These are phyloP conservation scores for Scutellaria minor DNA, from an alignment of 257 asterid genomes.

Conservation along the genomic window DNA sequence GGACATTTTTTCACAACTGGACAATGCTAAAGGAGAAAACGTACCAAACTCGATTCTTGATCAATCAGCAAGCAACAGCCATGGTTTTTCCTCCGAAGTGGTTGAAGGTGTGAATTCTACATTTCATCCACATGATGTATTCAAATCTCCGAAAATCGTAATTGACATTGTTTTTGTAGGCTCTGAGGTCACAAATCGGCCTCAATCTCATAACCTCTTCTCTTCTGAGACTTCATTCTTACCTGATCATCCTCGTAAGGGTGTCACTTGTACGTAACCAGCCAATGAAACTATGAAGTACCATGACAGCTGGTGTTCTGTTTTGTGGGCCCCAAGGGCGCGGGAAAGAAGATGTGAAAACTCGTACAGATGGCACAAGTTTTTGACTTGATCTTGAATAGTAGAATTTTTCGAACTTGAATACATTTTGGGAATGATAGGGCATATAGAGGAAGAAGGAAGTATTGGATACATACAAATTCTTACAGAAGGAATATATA, in stretches of 20 bases:
- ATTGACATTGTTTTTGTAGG: slow-evolving; percentile 42
- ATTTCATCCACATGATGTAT: neutral
- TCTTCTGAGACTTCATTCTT: slow-evolving; percentile 49
- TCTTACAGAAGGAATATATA: slow-evolving; percentile 32
- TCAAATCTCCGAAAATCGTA: neutral
- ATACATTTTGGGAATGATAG: slow-evolving; percentile 1
- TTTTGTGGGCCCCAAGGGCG: slow-evolving; percentile 1
- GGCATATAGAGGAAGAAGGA: slow-evolving; percentile 10
- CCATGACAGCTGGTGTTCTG: neutral
- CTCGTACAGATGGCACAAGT: neutral
- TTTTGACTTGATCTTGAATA: slow-evolving; percentile 1
- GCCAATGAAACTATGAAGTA: slow-evolving; percentile 6
- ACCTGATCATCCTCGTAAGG: slow-evolving; percentile 52
- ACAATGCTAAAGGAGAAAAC: slow-evolving; percentile 30
- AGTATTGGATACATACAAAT: slow-evolving; percentile 6
- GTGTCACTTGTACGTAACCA: slow-evolving; percentile 58
- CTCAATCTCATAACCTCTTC: slow-evolving; percentile 42
- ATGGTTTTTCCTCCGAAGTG: slow-evolving; percentile 46
- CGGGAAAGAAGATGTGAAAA: slow-evolving; percentile 6
- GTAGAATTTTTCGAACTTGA: neutral
- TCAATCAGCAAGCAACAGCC: slow-evolving; percentile 41
- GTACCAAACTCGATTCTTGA: slow-evolving; percentile 30
- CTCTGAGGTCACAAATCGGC: slow-evolving; percentile 42
- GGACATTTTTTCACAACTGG: slow-evolving; percentile 40
- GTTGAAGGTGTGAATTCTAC: slow-evolving; percentile 47